A percentile compares a stretch with the other conserved stretches of the same genome.
These are phyloP conservation scores for Neofusicoccum cordaticola DNA, from an alignment of 2,329 filamentous ascomycete species.

Conservation along the genomic window DNA sequence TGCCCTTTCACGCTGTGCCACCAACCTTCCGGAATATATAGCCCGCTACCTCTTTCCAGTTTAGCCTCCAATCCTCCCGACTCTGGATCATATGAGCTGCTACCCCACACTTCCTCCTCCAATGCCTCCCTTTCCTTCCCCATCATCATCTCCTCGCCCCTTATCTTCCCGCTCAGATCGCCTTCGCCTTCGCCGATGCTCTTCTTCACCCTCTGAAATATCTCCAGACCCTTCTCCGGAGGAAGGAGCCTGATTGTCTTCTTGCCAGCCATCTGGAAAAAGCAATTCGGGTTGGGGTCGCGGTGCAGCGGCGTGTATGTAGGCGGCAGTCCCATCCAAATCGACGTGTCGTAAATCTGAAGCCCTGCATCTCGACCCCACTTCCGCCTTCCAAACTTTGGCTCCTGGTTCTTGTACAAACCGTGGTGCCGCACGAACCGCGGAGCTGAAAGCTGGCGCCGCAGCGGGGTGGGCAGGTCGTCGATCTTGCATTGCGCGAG, in stretches of 20 bases:
- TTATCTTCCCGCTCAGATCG: constrained; percentile 49
- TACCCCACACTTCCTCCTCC: constrained; percentile 68
- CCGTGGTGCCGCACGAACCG: constrained; percentile 59
- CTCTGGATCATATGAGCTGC: constrained; percentile 21
- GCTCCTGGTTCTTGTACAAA: constrained; percentile 3
- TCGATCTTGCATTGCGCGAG: constrained; percentile 77
- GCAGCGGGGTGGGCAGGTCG: constrained; percentile 63
- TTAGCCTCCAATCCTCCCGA: constrained; percentile 34
- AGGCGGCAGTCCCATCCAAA: constrained; percentile 85
- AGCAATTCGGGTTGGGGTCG: constrained; percentile 92
- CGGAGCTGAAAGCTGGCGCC: constrained; percentile 58
- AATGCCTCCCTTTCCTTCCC: constrained; percentile 67
- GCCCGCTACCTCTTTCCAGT: constrained; percentile 63
- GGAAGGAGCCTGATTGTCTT: constrained; percentile 73
- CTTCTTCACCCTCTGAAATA: constrained; percentile 48
- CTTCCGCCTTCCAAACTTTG: constrained; percentile 10
- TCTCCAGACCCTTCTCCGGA: constrained; percentile 65
- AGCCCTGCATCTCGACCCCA: constrained; percentile 57
- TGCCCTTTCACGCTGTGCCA: constrained; percentile 79
- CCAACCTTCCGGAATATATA: constrained; percentile 81
- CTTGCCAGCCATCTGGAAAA: constrained; percentile 72
- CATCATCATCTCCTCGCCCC: constrained; percentile 88
- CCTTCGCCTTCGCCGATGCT: background rate
- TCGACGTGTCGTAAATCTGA: constrained; percentile 80
- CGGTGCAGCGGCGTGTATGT: constrained; percentile 89